A percentile compares a stretch with the other conserved stretches of the same genome.
Conservation (phyloP, 1,284 basidiomycete species). For the Pseudozyma tsukubaensis region DNA sequence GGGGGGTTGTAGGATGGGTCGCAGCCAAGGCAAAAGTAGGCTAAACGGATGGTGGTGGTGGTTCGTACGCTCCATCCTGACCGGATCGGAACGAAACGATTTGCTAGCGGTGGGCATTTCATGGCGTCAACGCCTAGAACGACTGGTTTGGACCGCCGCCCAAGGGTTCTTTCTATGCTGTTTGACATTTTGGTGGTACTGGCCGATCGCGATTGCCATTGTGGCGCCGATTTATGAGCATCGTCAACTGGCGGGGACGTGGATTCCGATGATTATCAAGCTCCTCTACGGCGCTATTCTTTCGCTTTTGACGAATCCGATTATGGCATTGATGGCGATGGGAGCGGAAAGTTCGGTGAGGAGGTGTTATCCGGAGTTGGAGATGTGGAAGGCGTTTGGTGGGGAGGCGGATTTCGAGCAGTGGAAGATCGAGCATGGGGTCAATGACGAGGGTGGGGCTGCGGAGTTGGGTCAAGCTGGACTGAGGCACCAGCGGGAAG, state of each 20-base stretch:
- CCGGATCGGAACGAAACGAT: constrained; percentile 60
- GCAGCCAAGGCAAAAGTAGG: constrained; percentile 25
- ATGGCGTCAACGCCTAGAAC: constrained; percentile 51
- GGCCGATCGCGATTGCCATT: constrained; percentile 65
- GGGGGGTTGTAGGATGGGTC: constrained; percentile 49
- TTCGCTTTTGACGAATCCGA: constrained; percentile 62
- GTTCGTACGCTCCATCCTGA: constrained; percentile 54
- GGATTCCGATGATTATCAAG: constrained; percentile 68
- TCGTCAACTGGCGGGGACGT: constrained; percentile 62
- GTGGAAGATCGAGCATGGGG: constrained; percentile 42
- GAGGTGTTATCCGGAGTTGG: constrained; percentile 54
- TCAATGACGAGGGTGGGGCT: constrained; percentile 19
- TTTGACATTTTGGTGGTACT: constrained; percentile 65
- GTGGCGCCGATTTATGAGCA: constrained; percentile 64
- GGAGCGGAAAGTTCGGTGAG: constrained; percentile 60
- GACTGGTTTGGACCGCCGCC: constrained; percentile 59
- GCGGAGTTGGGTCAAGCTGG: constrained; percentile 14
- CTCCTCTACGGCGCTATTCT: constrained; percentile 64
- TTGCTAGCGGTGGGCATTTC: constrained; percentile 51
- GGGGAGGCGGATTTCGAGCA: constrained; percentile 36
- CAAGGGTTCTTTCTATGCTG: constrained; percentile 60
- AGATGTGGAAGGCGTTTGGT: constrained; percentile 44
- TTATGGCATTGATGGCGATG: constrained; percentile 65
- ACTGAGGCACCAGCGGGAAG: too few species aligned
- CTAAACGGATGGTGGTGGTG: constrained; percentile 50